Evolutionary conservation across 352 stramenopile genomes (phyloP), one percentile per base, ranked within the genome.

Genomic region (Globisporangium viniferum): DNA sequence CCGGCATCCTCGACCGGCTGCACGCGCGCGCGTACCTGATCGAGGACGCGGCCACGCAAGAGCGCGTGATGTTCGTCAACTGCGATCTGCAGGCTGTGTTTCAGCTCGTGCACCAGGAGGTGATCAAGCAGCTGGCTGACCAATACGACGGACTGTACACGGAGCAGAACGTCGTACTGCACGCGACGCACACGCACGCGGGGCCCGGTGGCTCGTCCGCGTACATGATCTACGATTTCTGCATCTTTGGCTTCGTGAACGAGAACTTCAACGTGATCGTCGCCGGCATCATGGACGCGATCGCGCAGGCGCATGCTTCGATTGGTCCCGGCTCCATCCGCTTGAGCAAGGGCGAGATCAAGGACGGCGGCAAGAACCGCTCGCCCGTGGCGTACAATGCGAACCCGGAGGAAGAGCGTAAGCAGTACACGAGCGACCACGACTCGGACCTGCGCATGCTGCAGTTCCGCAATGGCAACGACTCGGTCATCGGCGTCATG

Each of bases 121-220:
- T 85, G 27, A 66, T 88, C 27, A 54, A 71, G 24, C 33, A 84
- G 31, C 35, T 88, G 9, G 53, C 44, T 5, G 31, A 12, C 56
- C 74, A 74, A 18, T 84, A 82, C 56, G 49, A 62, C 36, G 69
- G 76, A 3, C 8, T 81, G n/a, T 86, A 86, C 76, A 80, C 73
- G 0, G 79, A 77, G 59, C 79, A 91, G 57, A 94, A 92, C 71
- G 72, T 93, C 36, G 71, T 81, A n/a, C 72, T 96, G 1, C 84
- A 84, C 57, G 88, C 84, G 31, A 95, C 86, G 0, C 89, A 97
- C 72, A 95, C 89, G 22, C 90, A 97, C 68, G 84, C 78, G 5
- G 84, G 78, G 0, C 86, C 89, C 0, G 88, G 77, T 35, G 90
- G 90, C 5, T 91, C 86, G 22, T 74, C 89, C 4, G 83, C 91